These are phyloP conservation scores for Thermoascus crustaceus DNA, from an alignment of 2,329 filamentous ascomycete genomes.

Conservation along the genomic window DNA sequence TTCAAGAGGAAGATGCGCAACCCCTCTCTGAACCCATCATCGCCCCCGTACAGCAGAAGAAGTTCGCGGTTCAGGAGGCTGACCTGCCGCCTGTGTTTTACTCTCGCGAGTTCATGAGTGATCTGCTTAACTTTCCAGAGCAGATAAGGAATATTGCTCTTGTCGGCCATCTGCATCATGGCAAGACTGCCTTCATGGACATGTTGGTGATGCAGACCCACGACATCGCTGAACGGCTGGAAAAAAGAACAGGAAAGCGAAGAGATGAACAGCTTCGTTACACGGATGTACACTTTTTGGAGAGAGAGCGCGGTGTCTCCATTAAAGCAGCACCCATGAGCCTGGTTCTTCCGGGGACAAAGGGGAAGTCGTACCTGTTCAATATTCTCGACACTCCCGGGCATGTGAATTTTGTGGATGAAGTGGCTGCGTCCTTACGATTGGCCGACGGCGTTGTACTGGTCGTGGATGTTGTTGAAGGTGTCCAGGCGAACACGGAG, in stretches of 20 bases:
- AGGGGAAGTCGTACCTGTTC: slow-evolving; percentile 88
- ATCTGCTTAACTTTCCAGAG: slow-evolving; percentile 91
- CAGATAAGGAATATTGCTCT: slow-evolving; percentile 90
- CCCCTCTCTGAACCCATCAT: slow-evolving; percentile 88
- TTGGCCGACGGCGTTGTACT: slow-evolving; percentile 87
- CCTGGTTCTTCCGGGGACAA: slow-evolving; percentile 75
- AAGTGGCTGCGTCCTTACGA: slow-evolving; percentile 80
- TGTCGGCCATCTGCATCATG: slow-evolving; percentile 89
- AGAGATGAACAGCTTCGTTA: slow-evolving; percentile 87
- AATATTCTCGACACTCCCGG: slow-evolving; percentile 95
- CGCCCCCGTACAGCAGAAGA: slow-evolving; percentile 86
- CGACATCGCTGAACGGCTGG: slow-evolving; percentile 68
- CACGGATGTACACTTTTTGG: slow-evolving; percentile 83
- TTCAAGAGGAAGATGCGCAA: slow-evolving; percentile 95
- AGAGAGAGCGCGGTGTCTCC: slow-evolving; percentile 82
- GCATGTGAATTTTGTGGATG: slow-evolving; percentile 97
- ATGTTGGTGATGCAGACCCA: slow-evolving; percentile 97
- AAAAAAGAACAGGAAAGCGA: slow-evolving; percentile 72
- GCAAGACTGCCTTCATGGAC: slow-evolving; percentile 97
- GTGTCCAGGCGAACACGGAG: slow-evolving; percentile 97
- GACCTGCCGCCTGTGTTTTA: slow-evolving; percentile 84
- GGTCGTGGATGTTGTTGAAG: slow-evolving; percentile 92
- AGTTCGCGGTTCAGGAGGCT: slow-evolving; percentile 87
- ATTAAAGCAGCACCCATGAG: slow-evolving; percentile 94
- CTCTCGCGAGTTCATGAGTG: slow-evolving; percentile 84